Evolutionary conservation across 2,329 filamentous ascomycete species (phyloP).

Genomic region (Cercospora sojina): DNA sequence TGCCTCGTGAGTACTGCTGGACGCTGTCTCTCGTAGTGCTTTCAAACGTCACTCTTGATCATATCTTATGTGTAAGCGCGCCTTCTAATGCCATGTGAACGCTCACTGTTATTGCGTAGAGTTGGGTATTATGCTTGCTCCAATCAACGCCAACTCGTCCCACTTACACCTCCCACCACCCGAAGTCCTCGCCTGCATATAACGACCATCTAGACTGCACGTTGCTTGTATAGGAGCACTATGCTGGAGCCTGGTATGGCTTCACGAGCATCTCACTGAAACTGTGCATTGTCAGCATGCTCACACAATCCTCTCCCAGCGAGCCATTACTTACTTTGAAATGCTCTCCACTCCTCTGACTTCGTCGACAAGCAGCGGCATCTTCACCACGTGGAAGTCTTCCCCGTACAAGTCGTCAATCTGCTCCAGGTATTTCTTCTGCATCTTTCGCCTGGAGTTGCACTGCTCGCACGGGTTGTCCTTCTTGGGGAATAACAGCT

Average conservation of each 20-base stretch:
- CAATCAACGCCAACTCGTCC: slow-evolving; percentile 1
- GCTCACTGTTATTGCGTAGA: slow-evolving; percentile 8
- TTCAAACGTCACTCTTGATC: background rate
- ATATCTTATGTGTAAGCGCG: background rate
- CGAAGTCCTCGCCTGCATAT: background rate
- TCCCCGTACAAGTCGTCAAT: slow-evolving; percentile 95
- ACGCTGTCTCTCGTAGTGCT: background rate
- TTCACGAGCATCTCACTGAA: slow-evolving; percentile 83
- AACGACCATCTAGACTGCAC: background rate
- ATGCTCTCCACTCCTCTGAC: slow-evolving; percentile 92
- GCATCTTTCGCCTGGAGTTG: slow-evolving; percentile 92
- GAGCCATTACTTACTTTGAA: slow-evolving; percentile 57
- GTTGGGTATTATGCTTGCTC: slow-evolving; percentile 13
- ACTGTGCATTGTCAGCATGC: slow-evolving; percentile 34
- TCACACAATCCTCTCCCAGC: background rate
- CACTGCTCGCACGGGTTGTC: slow-evolving; percentile 91
- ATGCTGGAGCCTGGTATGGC: slow-evolving; percentile 67
- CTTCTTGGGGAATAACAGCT: slow-evolving; percentile 87
- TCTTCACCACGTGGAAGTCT: slow-evolving; percentile 98
- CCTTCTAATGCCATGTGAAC: slow-evolving; percentile 8
- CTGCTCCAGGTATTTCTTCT: slow-evolving; percentile 98
- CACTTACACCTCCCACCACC: background rate
- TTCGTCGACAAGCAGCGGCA: slow-evolving; percentile 94
- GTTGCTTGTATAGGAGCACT: background rate
- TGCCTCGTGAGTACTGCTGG: background rate